phyloP scores from a whole-genome alignment of 805 yeast species.

The Wickerhamomyces kurtzmanii region DNA sequence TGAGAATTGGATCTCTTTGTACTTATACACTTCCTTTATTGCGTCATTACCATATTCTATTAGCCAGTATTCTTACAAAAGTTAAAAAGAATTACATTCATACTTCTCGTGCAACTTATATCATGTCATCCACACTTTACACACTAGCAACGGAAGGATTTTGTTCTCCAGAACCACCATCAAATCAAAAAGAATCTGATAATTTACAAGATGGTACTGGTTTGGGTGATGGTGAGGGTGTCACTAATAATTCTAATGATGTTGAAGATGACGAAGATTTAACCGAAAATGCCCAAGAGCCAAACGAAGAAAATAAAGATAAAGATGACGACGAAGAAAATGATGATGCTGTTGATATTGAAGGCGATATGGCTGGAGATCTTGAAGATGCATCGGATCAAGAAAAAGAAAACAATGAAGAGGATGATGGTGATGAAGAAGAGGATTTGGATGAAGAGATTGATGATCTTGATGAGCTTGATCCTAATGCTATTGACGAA shows the following conservation, averaged over 20 bases:
- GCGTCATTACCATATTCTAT: conserved; percentile 45
- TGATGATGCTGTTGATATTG: conserved; percentile 87
- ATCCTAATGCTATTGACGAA: conserved; percentile 92
- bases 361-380: conserved; percentile 96
- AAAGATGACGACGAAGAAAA: conserved; percentile 56
- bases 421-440: conserved; percentile 42
- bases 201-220: conserved; percentile 83
- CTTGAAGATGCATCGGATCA: conserved; percentile 71
- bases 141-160: conserved; percentile 72
- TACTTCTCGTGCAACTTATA: conserved; percentile 51
- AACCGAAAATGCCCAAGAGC: conserved; percentile 57
- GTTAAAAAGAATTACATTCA: conserved; percentile 38
- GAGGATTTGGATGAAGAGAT: conserved; percentile 82
- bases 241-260: conserved; percentile 68
- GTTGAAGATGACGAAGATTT: conserved; percentile 89
- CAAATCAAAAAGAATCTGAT: conserved; percentile 49
- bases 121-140: conserved; percentile 44
- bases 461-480: conserved; percentile 81
- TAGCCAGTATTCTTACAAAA: conserved; percentile 30
- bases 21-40: conserved; percentile 56
- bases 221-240: conserved; percentile 90
- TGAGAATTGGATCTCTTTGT: conserved; percentile 34
- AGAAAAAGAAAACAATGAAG: conserved; percentile 44
- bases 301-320: conserved; percentile 63
- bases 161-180: conserved; percentile 82